Evolutionary conservation across 73 alveolate species (phyloP), one percentile per base, ranked within the genome.

Genomic region (Blepharisma stoltei): DNA sequence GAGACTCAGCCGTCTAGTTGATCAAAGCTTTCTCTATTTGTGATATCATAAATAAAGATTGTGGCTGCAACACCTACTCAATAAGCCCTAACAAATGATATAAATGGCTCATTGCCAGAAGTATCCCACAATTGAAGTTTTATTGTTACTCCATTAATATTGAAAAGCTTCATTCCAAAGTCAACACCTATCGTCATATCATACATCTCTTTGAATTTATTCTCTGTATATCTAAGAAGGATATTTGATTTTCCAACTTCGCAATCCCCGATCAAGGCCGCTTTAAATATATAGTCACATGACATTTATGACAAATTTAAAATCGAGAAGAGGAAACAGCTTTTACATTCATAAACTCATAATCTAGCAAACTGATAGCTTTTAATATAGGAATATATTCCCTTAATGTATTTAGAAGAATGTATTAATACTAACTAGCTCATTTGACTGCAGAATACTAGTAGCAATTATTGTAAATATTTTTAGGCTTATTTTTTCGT

Each of bases 51-150:
- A 48, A 86, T 77, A 27, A 94, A 60, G 54, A 94, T 71, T 5
- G 84, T 93, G 21, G 98, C 99, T 37, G 83, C 52, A n/a, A 96
- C 88, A 79, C 92, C 88, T 84, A 81, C 81, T 66, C 81, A 94
- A 77, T 92, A 92, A 71, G 88, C 91, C 54, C 89, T 69, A 1
- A 97, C 88, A 73, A 94, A 71, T 25, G 93, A 75, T 50, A 93
- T 83, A 66, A 84, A 94, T 75, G 86, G 77, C 71, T 94, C 98
- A 79, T 89, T 76, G 0, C 97, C 99, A 68, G 97, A 95, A 9
- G 98, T 94, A 77, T 92, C 99, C 98, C 97, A 94, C 18, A 91
- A 83, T 54, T 81, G 85, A 43, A n/a, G n/a, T n/a, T n/a, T n/a
- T n/a, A 86, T 87, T 27, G 70, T 27, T 54, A 82, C 41, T 45